Percentiles rank a stretch among this genome's conserved stretches.
Evolutionary conservation across 768 basidiomycete genomes (phyloP).

Genomic region (Hysterangium stoloniferum): DNA sequence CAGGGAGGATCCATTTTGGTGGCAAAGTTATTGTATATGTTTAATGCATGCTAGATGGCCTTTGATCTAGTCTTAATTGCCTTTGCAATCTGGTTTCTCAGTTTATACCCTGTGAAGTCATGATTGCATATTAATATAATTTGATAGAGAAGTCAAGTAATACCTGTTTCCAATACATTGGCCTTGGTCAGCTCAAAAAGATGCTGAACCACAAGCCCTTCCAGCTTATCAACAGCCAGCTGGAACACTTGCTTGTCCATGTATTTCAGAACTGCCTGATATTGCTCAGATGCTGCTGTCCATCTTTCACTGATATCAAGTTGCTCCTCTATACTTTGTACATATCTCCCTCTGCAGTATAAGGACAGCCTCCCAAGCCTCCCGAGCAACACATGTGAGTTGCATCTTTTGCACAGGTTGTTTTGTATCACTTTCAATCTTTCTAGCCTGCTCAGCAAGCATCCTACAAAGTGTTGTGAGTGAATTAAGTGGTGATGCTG

Average conservation of each 20-base stretch:
- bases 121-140: background rate
- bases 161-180: slow-evolving; percentile 20
- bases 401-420: background rate
- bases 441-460: background rate
- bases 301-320: slow-evolving; percentile 16
- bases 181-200: slow-evolving; percentile 26
- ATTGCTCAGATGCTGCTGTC: slow-evolving; percentile 12
- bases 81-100: slow-evolving; percentile 28
- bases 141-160: background rate
- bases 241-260: slow-evolving; percentile 14
- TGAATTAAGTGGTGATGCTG: background rate
- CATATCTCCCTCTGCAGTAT: background rate
- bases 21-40: slow-evolving; percentile 26
- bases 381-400: background rate
- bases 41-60: slow-evolving; percentile 26
- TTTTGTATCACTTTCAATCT: background rate
- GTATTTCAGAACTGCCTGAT: slow-evolving; percentile 10
- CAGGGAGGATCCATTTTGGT: slow-evolving; percentile 13
- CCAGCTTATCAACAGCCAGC: slow-evolving; percentile 22
- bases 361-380: background rate
- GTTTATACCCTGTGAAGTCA: slow-evolving; percentile 25
- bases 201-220: slow-evolving; percentile 24
- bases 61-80: slow-evolving; percentile 23
- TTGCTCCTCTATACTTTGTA: slow-evolving; percentile 10
- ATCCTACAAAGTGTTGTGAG: background rate